Evolutionary conservation across 208 protist genomes (phyloP).

Genomic region (Crithidia sp.): DNA sequence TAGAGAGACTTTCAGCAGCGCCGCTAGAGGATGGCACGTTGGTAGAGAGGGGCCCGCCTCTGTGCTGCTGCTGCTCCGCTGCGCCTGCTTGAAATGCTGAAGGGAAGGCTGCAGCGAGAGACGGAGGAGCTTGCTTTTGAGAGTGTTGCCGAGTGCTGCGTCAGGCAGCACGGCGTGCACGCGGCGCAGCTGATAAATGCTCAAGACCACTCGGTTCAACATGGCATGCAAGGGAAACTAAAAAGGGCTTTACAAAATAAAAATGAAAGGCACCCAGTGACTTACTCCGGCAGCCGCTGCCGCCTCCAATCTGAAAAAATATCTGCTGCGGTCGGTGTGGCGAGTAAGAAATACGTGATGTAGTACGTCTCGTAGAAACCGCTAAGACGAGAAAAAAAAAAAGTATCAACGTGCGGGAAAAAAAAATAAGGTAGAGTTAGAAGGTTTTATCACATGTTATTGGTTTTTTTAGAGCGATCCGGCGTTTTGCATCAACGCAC

Average conservation of each 20-base stretch:
- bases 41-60: no score
- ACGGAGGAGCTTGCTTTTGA: slow-evolving; percentile 73
- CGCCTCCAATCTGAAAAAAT: background rate
- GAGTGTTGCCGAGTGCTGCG: slow-evolving; percentile 56
- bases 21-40: no score
- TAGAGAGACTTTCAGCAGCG: no score
- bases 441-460: no score
- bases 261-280: background rate
- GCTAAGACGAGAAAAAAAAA: background rate
- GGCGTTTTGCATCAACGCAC: no score
- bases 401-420: background rate
- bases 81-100: slow-evolving; percentile 30
- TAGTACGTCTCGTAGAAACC: no score
- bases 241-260: background rate
- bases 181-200: slow-evolving; percentile 78
- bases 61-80: slow-evolving; percentile 9
- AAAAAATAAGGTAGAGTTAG: no score
- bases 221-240: slow-evolving; percentile 20
- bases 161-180: slow-evolving; percentile 72
- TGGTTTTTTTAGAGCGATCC: no score
- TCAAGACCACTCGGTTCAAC: slow-evolving; percentile 65
- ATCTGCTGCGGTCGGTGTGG: no score
- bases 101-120: slow-evolving; percentile 72
- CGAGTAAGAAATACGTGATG: no score
- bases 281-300: no score